These are phyloP conservation scores for Rhizopogon vesiculosus DNA, from an alignment of 768 basidiomycete species.

Conservation along the genomic window DNA sequence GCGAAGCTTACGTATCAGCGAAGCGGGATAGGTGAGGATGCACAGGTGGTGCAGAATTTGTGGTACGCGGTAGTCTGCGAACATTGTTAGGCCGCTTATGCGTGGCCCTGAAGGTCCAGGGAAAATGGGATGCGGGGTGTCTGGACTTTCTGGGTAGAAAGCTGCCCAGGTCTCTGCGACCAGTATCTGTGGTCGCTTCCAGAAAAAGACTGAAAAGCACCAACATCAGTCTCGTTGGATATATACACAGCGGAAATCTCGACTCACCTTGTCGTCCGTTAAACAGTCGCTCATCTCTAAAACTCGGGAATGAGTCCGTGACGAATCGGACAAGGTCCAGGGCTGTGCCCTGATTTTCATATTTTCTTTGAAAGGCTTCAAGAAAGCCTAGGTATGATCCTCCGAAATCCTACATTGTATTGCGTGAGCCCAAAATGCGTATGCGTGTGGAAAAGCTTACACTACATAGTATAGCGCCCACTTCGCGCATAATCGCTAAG, in stretches of 20 bases:
- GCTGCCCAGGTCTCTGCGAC: slow-evolving; percentile 93
- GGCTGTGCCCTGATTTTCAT: slow-evolving; percentile 56
- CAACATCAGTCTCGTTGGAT: neutral
- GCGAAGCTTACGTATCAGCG: slow-evolving; percentile 48
- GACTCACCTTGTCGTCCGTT: slow-evolving; percentile 41
- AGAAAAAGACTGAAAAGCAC: slow-evolving; percentile 56
- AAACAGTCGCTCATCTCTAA: slow-evolving; percentile 63
- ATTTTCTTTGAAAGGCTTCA: slow-evolving; percentile 49
- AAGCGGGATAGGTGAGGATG: slow-evolving; percentile 66
- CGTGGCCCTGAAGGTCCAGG: slow-evolving; percentile 49
- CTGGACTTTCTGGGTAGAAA: slow-evolving; percentile 59
- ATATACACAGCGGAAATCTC: neutral
- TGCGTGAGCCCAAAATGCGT: neutral
- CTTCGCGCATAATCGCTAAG: slow-evolving; percentile 72
- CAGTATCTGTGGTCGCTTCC: slow-evolving; percentile 91
- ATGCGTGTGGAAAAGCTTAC: slow-evolving; percentile 35
- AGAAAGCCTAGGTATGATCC: slow-evolving; percentile 71
- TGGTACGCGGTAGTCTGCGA: slow-evolving; percentile 90
- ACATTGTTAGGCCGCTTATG: slow-evolving; percentile 83
- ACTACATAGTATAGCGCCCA: slow-evolving; percentile 64
- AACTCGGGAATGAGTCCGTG: slow-evolving; percentile 65
- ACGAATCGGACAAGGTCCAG: slow-evolving; percentile 72
- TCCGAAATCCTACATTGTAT: slow-evolving; percentile 45
- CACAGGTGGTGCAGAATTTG: slow-evolving; percentile 84
- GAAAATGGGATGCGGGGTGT: slow-evolving; percentile 66